Evolutionary conservation across 441 rosid genomes (phyloP).

Genomic region (Adansonia grandidieri): DNA sequence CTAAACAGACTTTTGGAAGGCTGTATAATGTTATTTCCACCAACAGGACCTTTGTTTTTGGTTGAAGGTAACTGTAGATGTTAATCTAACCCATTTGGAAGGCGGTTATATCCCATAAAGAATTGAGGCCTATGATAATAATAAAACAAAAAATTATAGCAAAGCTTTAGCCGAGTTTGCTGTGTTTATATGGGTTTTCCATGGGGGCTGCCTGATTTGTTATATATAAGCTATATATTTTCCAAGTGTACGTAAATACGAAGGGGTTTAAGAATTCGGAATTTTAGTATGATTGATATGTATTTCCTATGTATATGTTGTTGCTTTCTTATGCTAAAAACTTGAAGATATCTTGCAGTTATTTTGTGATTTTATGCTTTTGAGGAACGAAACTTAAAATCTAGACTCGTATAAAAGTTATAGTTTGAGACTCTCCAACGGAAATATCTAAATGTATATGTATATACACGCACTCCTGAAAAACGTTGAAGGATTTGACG

Average conservation of each 20-base stretch:
- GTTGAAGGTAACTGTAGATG: constrained; percentile 43
- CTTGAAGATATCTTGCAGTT: no score
- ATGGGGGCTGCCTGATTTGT: constrained; percentile 24
- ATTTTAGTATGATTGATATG: constrained; percentile 2
- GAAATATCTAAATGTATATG: no score
- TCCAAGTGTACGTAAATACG: constrained; percentile 10
- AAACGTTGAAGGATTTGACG: no score
- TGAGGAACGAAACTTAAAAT: no score
- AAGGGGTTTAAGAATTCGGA: constrained; percentile 30
- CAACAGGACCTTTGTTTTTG: constrained; percentile 31
- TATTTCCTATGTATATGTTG: constrained; percentile 4
- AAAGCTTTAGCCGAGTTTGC: neutral
- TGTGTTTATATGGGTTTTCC: constrained; percentile 27
- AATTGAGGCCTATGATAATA: constrained; percentile 16
- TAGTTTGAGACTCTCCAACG: no score
- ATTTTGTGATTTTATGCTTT: no score
- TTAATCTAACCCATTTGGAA: constrained; percentile 39
- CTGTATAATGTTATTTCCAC: neutral
- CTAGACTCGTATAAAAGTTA: no score
- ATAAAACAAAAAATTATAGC: constrained; percentile 14
- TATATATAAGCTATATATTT: constrained; percentile 8
- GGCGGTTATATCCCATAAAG: constrained; percentile 3
- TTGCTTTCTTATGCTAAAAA: neutral
- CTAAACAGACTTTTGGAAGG: neutral
- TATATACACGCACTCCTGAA: no score